Conservation (phyloP, 371 early-diverging fungal genomes). For the Umbelopsis sp. region DNA sequence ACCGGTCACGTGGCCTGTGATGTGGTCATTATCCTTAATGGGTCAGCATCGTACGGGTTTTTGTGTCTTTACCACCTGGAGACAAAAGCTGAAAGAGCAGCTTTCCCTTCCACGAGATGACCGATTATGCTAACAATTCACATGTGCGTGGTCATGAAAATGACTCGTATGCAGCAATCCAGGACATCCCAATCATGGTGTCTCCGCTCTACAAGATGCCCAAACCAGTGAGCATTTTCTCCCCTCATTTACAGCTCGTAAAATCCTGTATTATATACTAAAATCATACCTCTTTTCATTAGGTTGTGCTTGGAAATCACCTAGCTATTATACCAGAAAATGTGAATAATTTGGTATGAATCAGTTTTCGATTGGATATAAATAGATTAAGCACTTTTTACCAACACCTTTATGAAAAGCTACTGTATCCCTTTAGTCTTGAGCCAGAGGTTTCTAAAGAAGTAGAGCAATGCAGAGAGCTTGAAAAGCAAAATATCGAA, state of each 20-base stretch:
- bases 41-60: not conserved
- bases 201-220: constrained; percentile 54
- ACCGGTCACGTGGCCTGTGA: not conserved
- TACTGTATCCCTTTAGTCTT: constrained; percentile 40
- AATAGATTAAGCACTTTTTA: not conserved
- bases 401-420: constrained; percentile 21
- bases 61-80: not conserved
- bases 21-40: not conserved
- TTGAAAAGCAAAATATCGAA: constrained; percentile 29
- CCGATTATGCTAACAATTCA: not conserved
- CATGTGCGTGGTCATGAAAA: constrained; percentile 14
- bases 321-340: constrained; percentile 44
- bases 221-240: constrained; percentile 39
- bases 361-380: not conserved
- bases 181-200: constrained; percentile 57
- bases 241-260: not conserved
- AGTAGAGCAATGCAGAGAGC: constrained; percentile 29
- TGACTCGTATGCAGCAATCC: constrained; percentile 47
- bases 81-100: not conserved
- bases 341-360: constrained; percentile 36
- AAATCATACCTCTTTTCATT: not conserved
- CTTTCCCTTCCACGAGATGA: not conserved
- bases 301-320: constrained; percentile 41
- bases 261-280: not conserved
- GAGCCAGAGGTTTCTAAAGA: constrained; percentile 47